Evolutionary conservation across 1,284 basidiomycete species (phyloP), one percentile per base, ranked within the genome.

Genomic region (Acaromyces ingoldii): DNA sequence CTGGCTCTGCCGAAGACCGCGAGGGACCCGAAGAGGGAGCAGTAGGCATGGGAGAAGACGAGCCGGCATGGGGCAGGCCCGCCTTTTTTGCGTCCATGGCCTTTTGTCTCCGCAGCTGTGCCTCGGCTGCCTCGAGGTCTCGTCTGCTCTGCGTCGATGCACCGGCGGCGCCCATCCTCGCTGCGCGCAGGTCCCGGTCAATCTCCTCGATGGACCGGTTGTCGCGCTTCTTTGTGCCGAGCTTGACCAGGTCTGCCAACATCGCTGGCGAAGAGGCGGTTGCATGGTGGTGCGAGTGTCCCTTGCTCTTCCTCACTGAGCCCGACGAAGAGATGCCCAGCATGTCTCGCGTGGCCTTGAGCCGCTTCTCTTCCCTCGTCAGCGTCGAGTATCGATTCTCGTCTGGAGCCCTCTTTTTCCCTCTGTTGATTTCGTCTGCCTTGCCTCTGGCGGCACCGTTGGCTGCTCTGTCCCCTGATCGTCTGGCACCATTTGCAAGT

Each of bases 201-300:
- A 68, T 58, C 50, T 65, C 63, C 50, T 65, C 65, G 33, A 68
- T 65, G 11, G 55, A 55, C 13, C 63, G 50, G n/a, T 60, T 54
- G 17, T 62, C 63, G 11, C 58, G 55, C 53, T 60, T 62, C 33
- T 54, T 58, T 19, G 53, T 58, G 6, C 65, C 65, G 6, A 68
- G 46, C 7, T 57, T 58, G 1, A 63, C 52, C 15, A 65, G 46
- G 3, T 49, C 48, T 26, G 31, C 36, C 21, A 38, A 13, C n/a
- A 19, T 13, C 49, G 54, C n/a, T 57, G 55, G 28, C 49, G 47
- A 26, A 49, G 46, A 29, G 50, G 45, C 15, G 50, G 30, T 2
- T 53, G 47, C 2, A 46, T n/a, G 9, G 54, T 56, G 6, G 30
- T 49, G 3, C 31, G 41, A 24, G 34, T 5, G 5, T 19, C 3